Conservation (phyloP, 2,329 filamentous ascomycete genomes). For the Coniella lustricola region DNA sequence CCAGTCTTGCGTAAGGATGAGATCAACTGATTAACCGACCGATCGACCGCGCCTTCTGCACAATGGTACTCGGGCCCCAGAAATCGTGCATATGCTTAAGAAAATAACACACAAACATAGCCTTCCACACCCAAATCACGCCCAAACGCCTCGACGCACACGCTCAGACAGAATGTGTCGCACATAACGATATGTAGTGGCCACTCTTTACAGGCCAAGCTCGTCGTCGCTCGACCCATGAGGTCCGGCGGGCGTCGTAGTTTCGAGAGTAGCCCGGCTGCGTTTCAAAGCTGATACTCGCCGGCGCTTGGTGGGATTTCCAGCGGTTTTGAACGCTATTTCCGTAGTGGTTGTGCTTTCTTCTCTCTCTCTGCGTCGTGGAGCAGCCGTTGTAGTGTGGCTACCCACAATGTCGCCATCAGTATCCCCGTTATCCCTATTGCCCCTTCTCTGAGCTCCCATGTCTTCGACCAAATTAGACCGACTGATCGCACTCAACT, state of each 20-base stretch:
- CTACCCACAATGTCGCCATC: neutral
- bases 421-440: neutral
- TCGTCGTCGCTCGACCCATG: constrained; percentile 14
- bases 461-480: neutral
- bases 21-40: too few relatives aligned
- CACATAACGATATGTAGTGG: neutral
- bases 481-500: neutral
- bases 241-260: constrained; percentile 6
- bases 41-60: too few relatives aligned
- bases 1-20: too few relatives aligned
- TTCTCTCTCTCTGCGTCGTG: too few relatives aligned
- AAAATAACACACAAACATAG: too few relatives aligned
- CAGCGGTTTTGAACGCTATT: neutral
- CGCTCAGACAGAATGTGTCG: neutral
- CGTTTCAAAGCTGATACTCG: constrained; percentile 9
- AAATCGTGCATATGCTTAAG: too few relatives aligned
- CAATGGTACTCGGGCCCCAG: too few relatives aligned
- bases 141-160: neutral
- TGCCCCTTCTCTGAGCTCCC: too few relatives aligned
- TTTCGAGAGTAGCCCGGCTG: constrained; percentile 2
- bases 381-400: too few relatives aligned
- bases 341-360: neutral
- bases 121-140: neutral
- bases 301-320: constrained; percentile 7
- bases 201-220: constrained; percentile 8